These are phyloP conservation scores for Vicia villosa DNA, from an alignment of 306 rosid genomes.

Conservation along the genomic window DNA sequence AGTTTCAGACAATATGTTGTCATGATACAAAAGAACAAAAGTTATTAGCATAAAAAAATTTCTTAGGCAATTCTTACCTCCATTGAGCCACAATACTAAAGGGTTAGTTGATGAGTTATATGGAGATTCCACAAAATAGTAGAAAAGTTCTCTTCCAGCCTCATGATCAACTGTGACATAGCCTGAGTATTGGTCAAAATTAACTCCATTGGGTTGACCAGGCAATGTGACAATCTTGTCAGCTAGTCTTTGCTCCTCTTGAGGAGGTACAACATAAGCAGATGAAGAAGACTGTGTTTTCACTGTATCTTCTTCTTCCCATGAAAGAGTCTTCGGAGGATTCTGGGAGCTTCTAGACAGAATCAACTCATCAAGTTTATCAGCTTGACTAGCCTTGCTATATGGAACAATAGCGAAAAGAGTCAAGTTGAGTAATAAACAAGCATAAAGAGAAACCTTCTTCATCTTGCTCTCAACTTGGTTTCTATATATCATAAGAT, in stretches of 20 bases:
- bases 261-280: conserved; percentile 22
- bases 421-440: conserved; percentile 25
- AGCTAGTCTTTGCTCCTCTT: conserved; percentile 34
- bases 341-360: conserved; percentile 40
- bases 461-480: conserved; percentile 34
- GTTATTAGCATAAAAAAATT: neutral
- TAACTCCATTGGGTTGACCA: conserved; percentile 59
- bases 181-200: conserved; percentile 63
- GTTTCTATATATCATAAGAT: neutral
- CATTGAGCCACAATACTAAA: conserved; percentile 65
- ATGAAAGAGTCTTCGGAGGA: conserved; percentile 10
- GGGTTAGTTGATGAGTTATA: conserved; percentile 46
- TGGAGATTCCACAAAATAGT: conserved; percentile 64
- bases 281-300: conserved; percentile 16
- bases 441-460: conserved; percentile 22
- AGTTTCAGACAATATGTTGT: neutral
- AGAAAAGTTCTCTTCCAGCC: conserved; percentile 61
- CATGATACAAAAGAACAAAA: neutral
- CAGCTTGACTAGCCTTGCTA: conserved; percentile 43
- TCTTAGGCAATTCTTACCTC: conserved; percentile 45
- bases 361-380: conserved; percentile 44
- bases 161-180: conserved; percentile 51
- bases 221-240: conserved; percentile 57
- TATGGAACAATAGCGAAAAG: conserved; percentile 32
- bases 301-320: conserved; percentile 29